These are phyloP conservation scores for Panicum miliaceum DNA, from an alignment of 176 grass and related monocot species.

Conservation along the genomic window DNA sequence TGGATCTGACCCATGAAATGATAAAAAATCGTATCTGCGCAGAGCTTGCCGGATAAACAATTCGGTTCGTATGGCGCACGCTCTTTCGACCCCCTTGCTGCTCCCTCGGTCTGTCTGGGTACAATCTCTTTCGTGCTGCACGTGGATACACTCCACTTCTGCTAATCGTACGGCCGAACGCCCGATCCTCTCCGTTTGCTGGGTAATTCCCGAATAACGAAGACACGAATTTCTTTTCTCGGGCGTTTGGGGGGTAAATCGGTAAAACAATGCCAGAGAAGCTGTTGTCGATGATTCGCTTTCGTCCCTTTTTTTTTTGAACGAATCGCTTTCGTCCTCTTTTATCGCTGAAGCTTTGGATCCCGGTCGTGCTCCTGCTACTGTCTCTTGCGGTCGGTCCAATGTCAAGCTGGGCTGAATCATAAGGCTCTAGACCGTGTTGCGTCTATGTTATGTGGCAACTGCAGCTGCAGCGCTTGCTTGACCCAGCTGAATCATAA, in stretches of 20 bases:
- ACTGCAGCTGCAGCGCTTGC: background rate
- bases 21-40: background rate
- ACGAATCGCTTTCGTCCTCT: background rate
- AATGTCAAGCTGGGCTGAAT: slow-evolving; percentile 13
- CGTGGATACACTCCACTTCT: background rate
- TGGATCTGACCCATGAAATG: background rate
- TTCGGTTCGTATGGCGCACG: background rate
- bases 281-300: background rate
- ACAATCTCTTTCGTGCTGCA: background rate
- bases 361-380: background rate
- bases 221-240: background rate
- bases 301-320: background rate
- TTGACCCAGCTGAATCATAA: background rate
- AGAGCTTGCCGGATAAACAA: background rate
- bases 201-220: background rate
- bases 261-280: background rate
- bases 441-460: background rate
- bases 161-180: background rate
- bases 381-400: background rate
- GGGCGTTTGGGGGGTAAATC: background rate
- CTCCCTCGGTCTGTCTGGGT: background rate
- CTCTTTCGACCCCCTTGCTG: background rate
- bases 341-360: background rate
- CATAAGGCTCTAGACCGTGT: background rate
- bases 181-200: background rate